These are phyloP conservation scores for Cercospora janseana DNA, from an alignment of 2,329 filamentous ascomycete species.

Conservation along the genomic window DNA sequence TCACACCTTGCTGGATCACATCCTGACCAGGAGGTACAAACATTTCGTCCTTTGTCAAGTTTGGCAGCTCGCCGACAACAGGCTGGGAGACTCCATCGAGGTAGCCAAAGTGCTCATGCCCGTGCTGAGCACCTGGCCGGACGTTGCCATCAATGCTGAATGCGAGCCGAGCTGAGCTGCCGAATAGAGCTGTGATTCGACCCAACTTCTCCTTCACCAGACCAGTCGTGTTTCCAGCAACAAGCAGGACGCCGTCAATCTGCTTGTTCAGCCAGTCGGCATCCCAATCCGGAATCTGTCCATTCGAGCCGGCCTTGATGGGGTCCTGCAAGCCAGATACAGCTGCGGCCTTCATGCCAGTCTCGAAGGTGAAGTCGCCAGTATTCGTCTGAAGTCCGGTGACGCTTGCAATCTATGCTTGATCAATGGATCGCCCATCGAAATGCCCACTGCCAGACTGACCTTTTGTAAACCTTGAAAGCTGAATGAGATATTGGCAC, in stretches of 20 bases:
- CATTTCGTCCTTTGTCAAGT: constrained; percentile 21
- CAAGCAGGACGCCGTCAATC: constrained; percentile 41
- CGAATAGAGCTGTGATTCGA: constrained; percentile 37
- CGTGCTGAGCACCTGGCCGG: constrained; percentile 38
- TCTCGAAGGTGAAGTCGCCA: constrained; percentile 37
- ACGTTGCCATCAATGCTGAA: constrained; percentile 37
- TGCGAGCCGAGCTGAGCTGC: constrained; percentile 34
- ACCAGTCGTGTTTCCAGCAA: constrained; percentile 36
- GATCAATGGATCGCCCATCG: background rate
- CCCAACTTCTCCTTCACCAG: constrained; percentile 34
- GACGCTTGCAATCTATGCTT: constrained; percentile 28
- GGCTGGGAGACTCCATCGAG: constrained; percentile 47
- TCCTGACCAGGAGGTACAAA: constrained; percentile 36
- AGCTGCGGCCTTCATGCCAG: constrained; percentile 39
- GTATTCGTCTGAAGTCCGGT: constrained; percentile 33
- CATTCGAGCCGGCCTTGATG: constrained; percentile 29
- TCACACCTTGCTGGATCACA: constrained; percentile 38
- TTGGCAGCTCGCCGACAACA: constrained; percentile 38
- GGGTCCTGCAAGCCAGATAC: constrained; percentile 28
- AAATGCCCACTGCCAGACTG: background rate
- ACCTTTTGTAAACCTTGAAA: constrained; percentile 32
- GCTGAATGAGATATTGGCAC: constrained; percentile 34
- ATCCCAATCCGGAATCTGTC: constrained; percentile 25
- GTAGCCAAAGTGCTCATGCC: constrained; percentile 48
- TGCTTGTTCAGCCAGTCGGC: constrained; percentile 36